Base-by-base conservation (phyloP, 1,284 basidiomycete genomes). In the Peniophora sp. region DNA sequence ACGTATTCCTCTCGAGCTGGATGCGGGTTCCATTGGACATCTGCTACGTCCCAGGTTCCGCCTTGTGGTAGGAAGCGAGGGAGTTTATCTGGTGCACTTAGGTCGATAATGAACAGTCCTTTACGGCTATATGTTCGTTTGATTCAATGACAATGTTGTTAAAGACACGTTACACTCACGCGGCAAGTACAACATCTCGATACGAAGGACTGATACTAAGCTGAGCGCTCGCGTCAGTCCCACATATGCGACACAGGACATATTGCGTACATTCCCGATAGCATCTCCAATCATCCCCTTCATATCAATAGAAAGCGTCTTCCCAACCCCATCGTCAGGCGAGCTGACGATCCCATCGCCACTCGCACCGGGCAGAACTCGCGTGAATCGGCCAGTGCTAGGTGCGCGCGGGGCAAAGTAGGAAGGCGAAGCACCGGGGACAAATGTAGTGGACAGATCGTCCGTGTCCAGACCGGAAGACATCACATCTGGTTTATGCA, bases 1-100 rank as follows among this genome's bases (percentile, higher is more conserved):
- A 99, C 92, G 61, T 95, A 93, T 59, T 96, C 85, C 47, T 87
- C 83, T 12, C 88, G 82, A 6, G 78, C 73, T 0, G 81, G 81
- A 63, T 98, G 95, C 1, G 96, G 96, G 50, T 95, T 96, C 95
- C 96, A 99, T 64, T 99, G 95, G 2, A 95, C 85, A 58, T 89
- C 96, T 5, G 95, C 95, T 2, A 97, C 93, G 61, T 97, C 92
- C 92, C 95, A 98, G 9, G 90, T 92, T 2, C 94, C 94, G 11
- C 92, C 90, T 67, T 99, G 94, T 2, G 96, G 94, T 10, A 98
- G 77, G 59, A 84, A 49, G 73, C 96, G 81, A 14, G 97, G 96
- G 0, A 93, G 79, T 54, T 90, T 84, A 35, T 91, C 77, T 0
- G 93, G 90, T 23, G 89, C 82, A 54, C 94, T 87, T 8, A 99